Evolutionary conservation across 1,284 basidiomycete species (phyloP).

Genomic region (Waitea zeae): DNA sequence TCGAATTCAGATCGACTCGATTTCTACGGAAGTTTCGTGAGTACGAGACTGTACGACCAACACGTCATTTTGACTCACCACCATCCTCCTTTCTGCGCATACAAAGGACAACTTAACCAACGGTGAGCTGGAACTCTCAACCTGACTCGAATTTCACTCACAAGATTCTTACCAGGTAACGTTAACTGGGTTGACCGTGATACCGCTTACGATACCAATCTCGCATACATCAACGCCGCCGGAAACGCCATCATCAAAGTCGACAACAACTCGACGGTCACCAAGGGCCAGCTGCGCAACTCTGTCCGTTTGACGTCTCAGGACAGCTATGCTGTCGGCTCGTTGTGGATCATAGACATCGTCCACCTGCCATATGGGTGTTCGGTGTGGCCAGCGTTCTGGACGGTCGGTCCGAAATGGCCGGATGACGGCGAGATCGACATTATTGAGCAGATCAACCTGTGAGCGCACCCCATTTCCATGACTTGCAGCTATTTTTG

Average conservation of each 20-base stretch:
- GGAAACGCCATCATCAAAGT: conserved; percentile 42
- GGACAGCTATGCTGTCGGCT: conserved; percentile 7
- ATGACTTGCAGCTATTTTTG: not conserved
- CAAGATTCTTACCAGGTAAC: conserved; percentile 22
- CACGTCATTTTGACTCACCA: too few relatives aligned
- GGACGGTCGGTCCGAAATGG: conserved; percentile 25
- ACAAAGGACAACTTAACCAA: too few relatives aligned
- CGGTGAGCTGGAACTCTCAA: conserved; percentile 21
- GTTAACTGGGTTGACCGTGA: conserved; percentile 26
- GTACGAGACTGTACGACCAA: too few relatives aligned
- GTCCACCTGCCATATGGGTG: conserved; percentile 9
- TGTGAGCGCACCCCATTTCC: not conserved
- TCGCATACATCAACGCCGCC: conserved; percentile 36
- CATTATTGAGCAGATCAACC: conserved; percentile 38
- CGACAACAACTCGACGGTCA: conserved; percentile 34
- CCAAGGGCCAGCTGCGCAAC: conserved; percentile 27
- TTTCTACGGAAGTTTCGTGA: too few relatives aligned
- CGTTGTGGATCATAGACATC: conserved; percentile 8
- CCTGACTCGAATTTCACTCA: not conserved
- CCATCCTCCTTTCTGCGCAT: too few relatives aligned
- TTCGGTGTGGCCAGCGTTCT: conserved; percentile 30
- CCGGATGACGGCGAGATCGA: conserved; percentile 16
- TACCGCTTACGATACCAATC: conserved; percentile 24
- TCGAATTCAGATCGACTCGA: too few relatives aligned
- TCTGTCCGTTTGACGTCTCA: conserved; percentile 8